phyloP scores from a whole-genome alignment of 192 early-diverging fungal species.

The Mortierella alpina region DNA sequence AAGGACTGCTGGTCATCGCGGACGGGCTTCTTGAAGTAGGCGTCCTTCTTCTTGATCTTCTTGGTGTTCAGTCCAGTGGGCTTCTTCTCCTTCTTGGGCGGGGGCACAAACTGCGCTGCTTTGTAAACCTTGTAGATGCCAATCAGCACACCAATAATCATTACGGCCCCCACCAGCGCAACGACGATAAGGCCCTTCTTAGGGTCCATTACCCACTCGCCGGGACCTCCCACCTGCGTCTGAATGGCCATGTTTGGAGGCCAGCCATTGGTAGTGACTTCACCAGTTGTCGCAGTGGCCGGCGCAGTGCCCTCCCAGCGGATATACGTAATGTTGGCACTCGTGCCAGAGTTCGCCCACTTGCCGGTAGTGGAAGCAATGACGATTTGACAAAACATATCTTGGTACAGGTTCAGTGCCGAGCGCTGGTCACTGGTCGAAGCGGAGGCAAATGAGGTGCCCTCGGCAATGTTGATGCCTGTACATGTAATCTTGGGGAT shows the following conservation, averaged over 20 bases:
- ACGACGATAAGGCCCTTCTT: constrained; percentile 13
- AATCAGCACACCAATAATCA: constrained; percentile 28
- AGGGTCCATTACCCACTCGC: constrained; percentile 20
- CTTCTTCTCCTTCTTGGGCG: constrained; percentile 35
- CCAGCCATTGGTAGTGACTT: background rate
- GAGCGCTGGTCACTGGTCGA: background rate
- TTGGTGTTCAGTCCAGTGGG: constrained; percentile 34
- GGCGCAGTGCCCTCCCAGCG: constrained; percentile 30
- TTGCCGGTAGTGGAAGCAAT: constrained; percentile 5
- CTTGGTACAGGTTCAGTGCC: constrained; percentile 27
- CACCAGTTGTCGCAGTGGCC: background rate
- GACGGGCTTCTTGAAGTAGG: constrained; percentile 42
- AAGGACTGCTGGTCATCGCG: constrained; percentile 12
- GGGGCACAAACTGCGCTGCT: constrained; percentile 32
- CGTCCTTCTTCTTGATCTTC: constrained; percentile 53
- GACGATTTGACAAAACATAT: background rate
- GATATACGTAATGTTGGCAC: constrained; percentile 1
- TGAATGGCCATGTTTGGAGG: constrained; percentile 10
- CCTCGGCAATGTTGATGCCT: background rate
- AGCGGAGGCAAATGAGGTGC: constrained; percentile 5
- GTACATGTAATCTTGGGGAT: constrained; percentile 3
- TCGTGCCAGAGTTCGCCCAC: background rate
- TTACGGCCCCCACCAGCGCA: constrained; percentile 1
- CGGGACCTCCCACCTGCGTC: background rate
- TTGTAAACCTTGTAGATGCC: constrained; percentile 36